Conservation (phyloP, 805 yeast genomes). For the Metschnikowia anglica region DNA sequence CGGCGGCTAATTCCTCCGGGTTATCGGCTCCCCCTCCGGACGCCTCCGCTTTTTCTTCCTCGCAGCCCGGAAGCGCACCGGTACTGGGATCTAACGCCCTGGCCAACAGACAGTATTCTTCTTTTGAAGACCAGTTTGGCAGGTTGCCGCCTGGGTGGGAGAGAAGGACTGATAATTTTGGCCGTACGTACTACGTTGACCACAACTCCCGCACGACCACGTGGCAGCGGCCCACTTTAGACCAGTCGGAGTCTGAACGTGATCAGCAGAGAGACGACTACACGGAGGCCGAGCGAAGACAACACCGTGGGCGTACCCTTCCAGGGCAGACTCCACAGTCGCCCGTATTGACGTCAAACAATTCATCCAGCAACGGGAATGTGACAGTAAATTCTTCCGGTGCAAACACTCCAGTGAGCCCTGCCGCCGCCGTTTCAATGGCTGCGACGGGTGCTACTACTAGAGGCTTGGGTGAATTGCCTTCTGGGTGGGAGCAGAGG, state of each 20-base stretch:
- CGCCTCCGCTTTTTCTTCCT: conserved; percentile 11
- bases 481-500: conserved; percentile 99
- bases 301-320: conserved; percentile 84
- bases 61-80: conserved; percentile 5
- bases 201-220: conserved; percentile 97
- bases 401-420: conserved; percentile 53
- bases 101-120: conserved; percentile 67
- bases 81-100: conserved; percentile 14
- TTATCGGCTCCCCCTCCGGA: conserved; percentile 15
- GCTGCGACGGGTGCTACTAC: conserved; percentile 86
- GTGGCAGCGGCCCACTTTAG: conserved; percentile 95
- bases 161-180: conserved; percentile 94
- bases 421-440: conserved; percentile 66
- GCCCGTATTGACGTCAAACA: conserved; percentile 27
- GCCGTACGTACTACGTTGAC: conserved; percentile 96
- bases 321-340: conserved; percentile 58
- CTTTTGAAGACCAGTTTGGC: conserved; percentile 97
- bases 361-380: conserved; percentile 37
- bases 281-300: conserved; percentile 86
- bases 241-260: conserved; percentile 70
- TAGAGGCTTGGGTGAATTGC: conserved; percentile 93
- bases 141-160: conserved; percentile 99
- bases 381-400: conserved; percentile 48
- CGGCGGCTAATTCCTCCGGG: conserved; percentile 17
- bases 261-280: conserved; percentile 62